phyloP scores from a whole-genome alignment of 1,284 basidiomycete species.

The Porogramme epimiltina region DNA sequence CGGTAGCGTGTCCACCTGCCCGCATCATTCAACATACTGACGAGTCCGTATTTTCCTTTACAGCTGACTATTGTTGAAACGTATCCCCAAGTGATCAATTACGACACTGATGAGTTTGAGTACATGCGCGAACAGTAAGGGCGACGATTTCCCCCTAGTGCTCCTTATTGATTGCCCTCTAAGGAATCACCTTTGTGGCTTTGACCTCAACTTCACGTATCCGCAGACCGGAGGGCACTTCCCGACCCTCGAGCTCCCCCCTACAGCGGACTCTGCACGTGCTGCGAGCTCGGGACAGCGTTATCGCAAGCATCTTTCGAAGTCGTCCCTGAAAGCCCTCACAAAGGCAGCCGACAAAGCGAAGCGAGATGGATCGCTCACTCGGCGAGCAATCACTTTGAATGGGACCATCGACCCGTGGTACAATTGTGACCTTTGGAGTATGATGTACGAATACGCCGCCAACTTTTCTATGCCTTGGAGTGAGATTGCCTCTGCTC shows the following conservation, averaged over 20 bases:
- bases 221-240: conserved; percentile 55
- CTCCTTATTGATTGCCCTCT: background rate
- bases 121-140: conserved; percentile 69
- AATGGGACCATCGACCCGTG: conserved; percentile 36
- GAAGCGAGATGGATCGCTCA: background rate
- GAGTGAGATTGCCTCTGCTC: conserved; percentile 46
- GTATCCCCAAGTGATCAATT: conserved; percentile 70
- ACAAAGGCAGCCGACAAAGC: background rate
- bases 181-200: conserved; percentile 62
- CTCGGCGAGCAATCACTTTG: conserved; percentile 10
- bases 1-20: conserved; percentile 26
- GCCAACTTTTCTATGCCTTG: conserved; percentile 56
- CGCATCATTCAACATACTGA: no score
- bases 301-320: background rate
- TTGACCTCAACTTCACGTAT: conserved; percentile 69
- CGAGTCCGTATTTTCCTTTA: no score
- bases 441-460: conserved; percentile 39
- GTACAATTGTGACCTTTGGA: conserved; percentile 37
- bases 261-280: no score
- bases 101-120: conserved; percentile 60
- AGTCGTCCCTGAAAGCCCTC: no score
- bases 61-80: conserved; percentile 64
- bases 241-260: conserved; percentile 44
- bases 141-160: background rate
- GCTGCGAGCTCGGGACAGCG: no score